Evolutionary conservation across 768 basidiomycete species (phyloP), one percentile per base, ranked within the genome.

Genomic region (Trametes punicea): DNA sequence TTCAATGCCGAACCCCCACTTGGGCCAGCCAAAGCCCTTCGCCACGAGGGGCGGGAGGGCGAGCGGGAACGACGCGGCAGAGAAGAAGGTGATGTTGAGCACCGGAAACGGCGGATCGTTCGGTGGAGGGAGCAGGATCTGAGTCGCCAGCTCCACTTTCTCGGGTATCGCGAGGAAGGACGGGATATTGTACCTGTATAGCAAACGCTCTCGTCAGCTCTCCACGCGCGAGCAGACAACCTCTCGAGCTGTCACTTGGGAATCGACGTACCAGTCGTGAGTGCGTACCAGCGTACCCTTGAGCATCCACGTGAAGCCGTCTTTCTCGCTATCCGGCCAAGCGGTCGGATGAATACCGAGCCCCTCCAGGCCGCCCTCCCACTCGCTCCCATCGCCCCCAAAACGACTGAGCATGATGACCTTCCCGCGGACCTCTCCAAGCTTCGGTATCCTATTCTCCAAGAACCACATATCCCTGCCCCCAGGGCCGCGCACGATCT

Each of bases 331-430:
- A 71, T 97, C 86, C 0, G 92, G 93, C 94, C 94, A 98, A 1
- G 71, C 75, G 1, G 80, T 81, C 5, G 94, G 93, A 63, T 93
- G 90, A n/a, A 98, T 88, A 1, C 94, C 94, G 59, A 93, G 73
- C 2, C 85, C 88, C 47, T 87, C 81, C 8, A 80, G 61, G 2
- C 81, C 85, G 20, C 77, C 75, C 61, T 85, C 79, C 92, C 91
- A 93, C 0, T 78, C 85, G 8, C 72, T 71, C 2, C 83, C 81
- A 60, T 85, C 76, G 1, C 78, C 82, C 0, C 90, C 89, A 65
- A 97, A 97, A 18, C 94, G 82, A 61, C 89, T 92, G 65, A 96
- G 83, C 75, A 98, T 69, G 29, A 97, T 78, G 8, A 85, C 84
- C 71, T 87, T 91, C 6, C 94, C 93, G 63, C 94, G 75, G 8